These are phyloP conservation scores for Lindgomyces ingoldianus DNA, from an alignment of 495 filamentous ascomycete genomes.

Conservation along the genomic window DNA sequence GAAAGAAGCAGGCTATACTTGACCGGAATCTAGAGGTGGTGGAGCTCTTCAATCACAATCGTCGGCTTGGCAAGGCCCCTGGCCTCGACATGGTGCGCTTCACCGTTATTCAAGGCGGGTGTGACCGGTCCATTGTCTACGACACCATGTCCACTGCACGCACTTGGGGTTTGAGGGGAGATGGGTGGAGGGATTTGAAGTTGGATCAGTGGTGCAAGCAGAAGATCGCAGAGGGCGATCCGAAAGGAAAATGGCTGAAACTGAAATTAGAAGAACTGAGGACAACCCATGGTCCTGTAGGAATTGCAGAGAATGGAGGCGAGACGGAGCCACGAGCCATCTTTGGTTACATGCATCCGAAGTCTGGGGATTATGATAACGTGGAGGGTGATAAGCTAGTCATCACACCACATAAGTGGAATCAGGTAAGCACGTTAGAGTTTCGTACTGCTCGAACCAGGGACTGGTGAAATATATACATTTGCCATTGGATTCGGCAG, in stretches of 20 bases:
- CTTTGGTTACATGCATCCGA: slow-evolving; percentile 5
- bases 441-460: slow-evolving; percentile 6
- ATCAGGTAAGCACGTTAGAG: slow-evolving; percentile 19
- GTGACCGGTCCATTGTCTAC: slow-evolving; percentile 27
- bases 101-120: slow-evolving; percentile 32
- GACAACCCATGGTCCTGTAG: neutral
- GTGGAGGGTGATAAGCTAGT: slow-evolving; percentile 24
- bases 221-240: slow-evolving; percentile 14
- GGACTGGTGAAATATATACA: slow-evolving; percentile 16
- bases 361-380: slow-evolving; percentile 18
- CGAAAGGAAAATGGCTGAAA: slow-evolving; percentile 30
- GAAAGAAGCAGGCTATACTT: slow-evolving; percentile 27
- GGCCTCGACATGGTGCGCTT: slow-evolving; percentile 24
- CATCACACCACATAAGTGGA: slow-evolving; percentile 9
- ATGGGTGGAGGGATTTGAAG: slow-evolving; percentile 7
- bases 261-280: slow-evolving; percentile 27
- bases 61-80: slow-evolving; percentile 27
- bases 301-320: neutral
- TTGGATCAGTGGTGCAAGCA: slow-evolving; percentile 29
- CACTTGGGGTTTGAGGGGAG: slow-evolving; percentile 12
- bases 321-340: neutral
- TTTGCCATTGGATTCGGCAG: too few relatives aligned
- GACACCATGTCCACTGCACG: slow-evolving; percentile 29
- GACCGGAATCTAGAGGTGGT: slow-evolving; percentile 22
- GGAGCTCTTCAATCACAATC: slow-evolving; percentile 34